A percentile compares a stretch with the other conserved stretches of the same genome.
Conservation (phyloP, 441 rosid species). For the Gossypium davidsonii region DNA sequence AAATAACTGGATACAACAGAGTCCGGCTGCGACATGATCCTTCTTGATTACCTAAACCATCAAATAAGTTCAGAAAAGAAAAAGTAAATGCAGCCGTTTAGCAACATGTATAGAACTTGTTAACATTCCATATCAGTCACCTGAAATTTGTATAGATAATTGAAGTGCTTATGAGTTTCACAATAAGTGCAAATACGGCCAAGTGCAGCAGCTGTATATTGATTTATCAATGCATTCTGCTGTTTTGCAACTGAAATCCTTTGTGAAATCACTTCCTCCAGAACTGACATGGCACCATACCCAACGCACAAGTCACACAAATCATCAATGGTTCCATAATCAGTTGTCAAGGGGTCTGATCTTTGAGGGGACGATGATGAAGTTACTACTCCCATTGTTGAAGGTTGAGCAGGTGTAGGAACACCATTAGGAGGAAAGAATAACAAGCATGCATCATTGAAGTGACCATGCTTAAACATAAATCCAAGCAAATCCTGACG, state of each 20-base stretch:
- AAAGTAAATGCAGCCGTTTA: neutral
- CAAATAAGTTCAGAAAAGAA: slow-evolving; percentile 5
- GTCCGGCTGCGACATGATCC: slow-evolving; percentile 94
- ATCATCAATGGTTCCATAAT: slow-evolving; percentile 88
- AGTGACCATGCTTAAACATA: slow-evolving; percentile 92
- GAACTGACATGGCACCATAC: slow-evolving; percentile 77
- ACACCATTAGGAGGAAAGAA: slow-evolving; percentile 74
- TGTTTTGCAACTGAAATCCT: slow-evolving; percentile 60
- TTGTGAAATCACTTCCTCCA: slow-evolving; percentile 74
- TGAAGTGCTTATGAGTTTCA: slow-evolving; percentile 85
- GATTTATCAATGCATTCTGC: slow-evolving; percentile 54
- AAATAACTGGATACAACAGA: slow-evolving; percentile 89
- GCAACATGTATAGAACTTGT: too few relatives aligned
- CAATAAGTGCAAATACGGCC: slow-evolving; percentile 81
- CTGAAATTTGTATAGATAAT: slow-evolving; percentile 87
- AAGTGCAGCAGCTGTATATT: slow-evolving; percentile 63
- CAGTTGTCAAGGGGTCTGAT: slow-evolving; percentile 83
- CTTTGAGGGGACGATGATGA: slow-evolving; percentile 91
- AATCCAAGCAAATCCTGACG: slow-evolving; percentile 82
- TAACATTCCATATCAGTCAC: slow-evolving; percentile 26
- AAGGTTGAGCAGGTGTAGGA: slow-evolving; percentile 75
- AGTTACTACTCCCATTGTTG: slow-evolving; percentile 44
- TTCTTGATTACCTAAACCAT: slow-evolving; percentile 78
- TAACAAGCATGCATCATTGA: slow-evolving; percentile 70
- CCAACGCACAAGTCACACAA: slow-evolving; percentile 77